Evolutionary conservation across 257 asterid genomes (phyloP).

Genomic region (Forsythia suspensa): DNA sequence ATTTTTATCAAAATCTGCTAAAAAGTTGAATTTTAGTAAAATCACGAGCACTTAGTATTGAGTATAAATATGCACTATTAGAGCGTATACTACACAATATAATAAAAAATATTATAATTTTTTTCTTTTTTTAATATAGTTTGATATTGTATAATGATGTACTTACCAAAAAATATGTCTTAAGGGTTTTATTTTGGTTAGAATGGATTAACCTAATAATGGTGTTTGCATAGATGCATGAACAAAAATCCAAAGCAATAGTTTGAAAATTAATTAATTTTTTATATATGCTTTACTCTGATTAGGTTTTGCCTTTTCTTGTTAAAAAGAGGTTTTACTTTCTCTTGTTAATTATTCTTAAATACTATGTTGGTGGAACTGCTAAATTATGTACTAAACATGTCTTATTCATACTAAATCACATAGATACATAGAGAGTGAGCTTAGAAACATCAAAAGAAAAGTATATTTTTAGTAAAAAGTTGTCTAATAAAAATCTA

Average conservation of each 20-base stretch:
- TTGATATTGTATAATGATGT: not conserved
- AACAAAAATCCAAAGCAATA: not conserved
- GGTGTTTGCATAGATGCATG: not conserved
- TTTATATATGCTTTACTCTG: not conserved
- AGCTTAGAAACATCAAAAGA: too few species aligned
- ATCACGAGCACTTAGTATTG: too few species aligned
- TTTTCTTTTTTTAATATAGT: too few species aligned
- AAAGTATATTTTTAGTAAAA: too few species aligned
- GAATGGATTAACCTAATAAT: constrained; percentile 7
- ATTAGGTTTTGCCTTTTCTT: not conserved
- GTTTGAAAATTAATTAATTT: not conserved
- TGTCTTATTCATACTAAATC: too few species aligned
- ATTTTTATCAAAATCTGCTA: too few species aligned
- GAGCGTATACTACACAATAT: too few species aligned
- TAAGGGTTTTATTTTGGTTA: not conserved
- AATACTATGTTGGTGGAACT: not conserved
- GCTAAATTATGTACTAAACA: not conserved
- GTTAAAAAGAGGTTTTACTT: not conserved
- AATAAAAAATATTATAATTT: too few species aligned
- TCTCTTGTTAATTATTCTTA: not conserved
- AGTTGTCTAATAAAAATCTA: too few species aligned
- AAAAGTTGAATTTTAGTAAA: too few species aligned
- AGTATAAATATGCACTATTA: too few species aligned
- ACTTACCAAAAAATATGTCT: not conserved
- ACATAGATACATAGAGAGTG: too few species aligned